A percentile compares a stretch with the other conserved stretches of the same genome.
Conservation (phyloP, 768 basidiomycete genomes). For the Agrocybe chaxingu region DNA sequence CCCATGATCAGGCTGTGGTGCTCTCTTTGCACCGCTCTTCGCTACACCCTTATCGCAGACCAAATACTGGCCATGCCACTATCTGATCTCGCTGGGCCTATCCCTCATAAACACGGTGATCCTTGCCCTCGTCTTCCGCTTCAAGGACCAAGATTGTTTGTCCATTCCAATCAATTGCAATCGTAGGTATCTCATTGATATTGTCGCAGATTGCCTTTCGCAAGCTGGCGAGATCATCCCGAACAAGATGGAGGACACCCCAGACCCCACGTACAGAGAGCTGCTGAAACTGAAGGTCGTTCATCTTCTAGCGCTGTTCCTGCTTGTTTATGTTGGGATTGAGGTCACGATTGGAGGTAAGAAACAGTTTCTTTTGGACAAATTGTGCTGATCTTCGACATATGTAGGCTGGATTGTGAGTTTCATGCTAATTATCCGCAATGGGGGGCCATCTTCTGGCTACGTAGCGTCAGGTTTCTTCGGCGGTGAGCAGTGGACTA, state of each 20-base stretch:
- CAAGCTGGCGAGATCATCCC: constrained; percentile 45
- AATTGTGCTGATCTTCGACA: background rate
- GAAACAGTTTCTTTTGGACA: background rate
- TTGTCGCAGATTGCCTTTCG: constrained; percentile 40
- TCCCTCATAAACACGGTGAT: constrained; percentile 52
- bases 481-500: constrained; percentile 31
- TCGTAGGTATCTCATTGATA: constrained; percentile 9
- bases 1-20: constrained; percentile 51
- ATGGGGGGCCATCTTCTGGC: constrained; percentile 30
- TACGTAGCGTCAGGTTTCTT: constrained; percentile 49
- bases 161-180: background rate
- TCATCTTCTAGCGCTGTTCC: constrained; percentile 56
- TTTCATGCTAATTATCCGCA: constrained; percentile 33
- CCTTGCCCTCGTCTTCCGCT: constrained; percentile 56
- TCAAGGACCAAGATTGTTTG: constrained; percentile 67
- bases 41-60: constrained; percentile 76
- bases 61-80: constrained; percentile 73
- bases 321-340: constrained; percentile 59
- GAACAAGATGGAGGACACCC: constrained; percentile 28
- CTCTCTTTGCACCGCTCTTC: constrained; percentile 67
- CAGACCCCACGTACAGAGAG: constrained; percentile 36
- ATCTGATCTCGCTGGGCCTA: constrained; percentile 62
- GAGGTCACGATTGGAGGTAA: constrained; percentile 51
- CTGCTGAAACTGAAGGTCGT: constrained; percentile 48
- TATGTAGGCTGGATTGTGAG: constrained; percentile 62